These are phyloP conservation scores for Fusarium sp. DNA, from an alignment of 2,329 filamentous ascomycete species.

Conservation along the genomic window DNA sequence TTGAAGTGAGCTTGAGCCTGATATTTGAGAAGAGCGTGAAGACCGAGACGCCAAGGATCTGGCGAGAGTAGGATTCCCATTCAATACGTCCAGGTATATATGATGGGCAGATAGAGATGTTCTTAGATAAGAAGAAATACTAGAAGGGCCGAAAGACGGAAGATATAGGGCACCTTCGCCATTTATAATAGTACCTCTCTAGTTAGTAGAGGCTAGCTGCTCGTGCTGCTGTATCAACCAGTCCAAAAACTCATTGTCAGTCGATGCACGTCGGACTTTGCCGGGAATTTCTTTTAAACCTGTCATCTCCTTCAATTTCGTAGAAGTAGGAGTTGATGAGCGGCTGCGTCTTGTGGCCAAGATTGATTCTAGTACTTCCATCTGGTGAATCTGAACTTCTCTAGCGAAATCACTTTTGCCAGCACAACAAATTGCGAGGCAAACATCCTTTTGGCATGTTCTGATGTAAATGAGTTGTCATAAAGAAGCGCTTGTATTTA, in stretches of 20 bases:
- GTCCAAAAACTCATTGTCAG: neutral
- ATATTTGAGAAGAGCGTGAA: neutral
- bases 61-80: neutral
- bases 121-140: neutral
- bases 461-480: neutral
- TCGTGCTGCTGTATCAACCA: neutral
- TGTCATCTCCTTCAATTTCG: neutral
- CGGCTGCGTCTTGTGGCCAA: neutral
- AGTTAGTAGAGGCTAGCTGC: neutral
- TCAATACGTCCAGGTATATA: neutral
- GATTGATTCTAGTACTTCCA: neutral
- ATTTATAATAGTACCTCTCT: neutral
- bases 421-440: neutral
- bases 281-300: rapidly evolving
- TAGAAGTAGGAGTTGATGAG: neutral
- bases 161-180: neutral
- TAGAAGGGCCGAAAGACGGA: neutral
- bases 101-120: neutral
- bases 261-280: neutral
- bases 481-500: neutral
- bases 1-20: neutral
- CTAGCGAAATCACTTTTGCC: neutral
- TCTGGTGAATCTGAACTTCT: neutral
- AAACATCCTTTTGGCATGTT: neutral
- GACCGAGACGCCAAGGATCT: neutral